phyloP scores from a whole-genome alignment of 805 yeast genomes.

The Zygoascus flipseniorum region DNA sequence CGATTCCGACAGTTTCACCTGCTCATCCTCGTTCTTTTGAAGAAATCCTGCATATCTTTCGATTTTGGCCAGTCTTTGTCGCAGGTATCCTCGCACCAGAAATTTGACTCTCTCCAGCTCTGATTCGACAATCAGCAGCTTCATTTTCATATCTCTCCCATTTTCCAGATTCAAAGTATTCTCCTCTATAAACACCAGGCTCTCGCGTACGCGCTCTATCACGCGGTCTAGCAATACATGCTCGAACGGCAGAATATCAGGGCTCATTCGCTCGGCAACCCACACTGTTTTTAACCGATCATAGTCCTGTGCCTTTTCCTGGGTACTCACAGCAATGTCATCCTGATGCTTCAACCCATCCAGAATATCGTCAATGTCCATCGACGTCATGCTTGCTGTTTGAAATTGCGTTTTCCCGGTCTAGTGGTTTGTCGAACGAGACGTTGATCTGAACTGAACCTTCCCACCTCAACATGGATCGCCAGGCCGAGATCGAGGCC shows the following conservation, averaged over 20 bases:
- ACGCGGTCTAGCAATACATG: slow-evolving; percentile 49
- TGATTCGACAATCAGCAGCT: slow-evolving; percentile 78
- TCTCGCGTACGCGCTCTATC: slow-evolving; percentile 49
- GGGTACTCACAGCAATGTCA: not conserved
- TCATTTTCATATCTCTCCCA: slow-evolving; percentile 56
- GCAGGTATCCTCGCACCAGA: slow-evolving; percentile 67
- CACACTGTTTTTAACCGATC: slow-evolving; percentile 51
- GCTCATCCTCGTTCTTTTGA: slow-evolving; percentile 34
- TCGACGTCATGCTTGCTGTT: not conserved
- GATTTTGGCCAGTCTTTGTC: slow-evolving; percentile 65
- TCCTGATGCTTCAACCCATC: slow-evolving; percentile 8
- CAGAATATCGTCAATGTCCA: slow-evolving; percentile 19
- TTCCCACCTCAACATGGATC: slow-evolving; percentile 13
- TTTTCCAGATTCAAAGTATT: slow-evolving; percentile 69
- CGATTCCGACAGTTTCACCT: slow-evolving; percentile 41
- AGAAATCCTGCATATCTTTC: slow-evolving; percentile 61
- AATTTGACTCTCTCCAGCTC: slow-evolving; percentile 84
- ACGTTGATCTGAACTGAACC: not conserved
- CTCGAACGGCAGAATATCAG: slow-evolving; percentile 76
- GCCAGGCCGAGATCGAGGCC: slow-evolving; percentile 42
- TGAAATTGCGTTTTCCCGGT: too few species aligned
- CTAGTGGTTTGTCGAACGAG: too few species aligned
- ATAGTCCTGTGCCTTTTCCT: slow-evolving; percentile 35
- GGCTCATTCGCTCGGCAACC: slow-evolving; percentile 79
- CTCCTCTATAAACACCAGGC: slow-evolving; percentile 67